A percentile compares a stretch with the other conserved stretches of the same genome.
These are phyloP conservation scores for Thyridium curvatum DNA, from an alignment of 2,329 filamentous ascomycete species.

Conservation along the genomic window DNA sequence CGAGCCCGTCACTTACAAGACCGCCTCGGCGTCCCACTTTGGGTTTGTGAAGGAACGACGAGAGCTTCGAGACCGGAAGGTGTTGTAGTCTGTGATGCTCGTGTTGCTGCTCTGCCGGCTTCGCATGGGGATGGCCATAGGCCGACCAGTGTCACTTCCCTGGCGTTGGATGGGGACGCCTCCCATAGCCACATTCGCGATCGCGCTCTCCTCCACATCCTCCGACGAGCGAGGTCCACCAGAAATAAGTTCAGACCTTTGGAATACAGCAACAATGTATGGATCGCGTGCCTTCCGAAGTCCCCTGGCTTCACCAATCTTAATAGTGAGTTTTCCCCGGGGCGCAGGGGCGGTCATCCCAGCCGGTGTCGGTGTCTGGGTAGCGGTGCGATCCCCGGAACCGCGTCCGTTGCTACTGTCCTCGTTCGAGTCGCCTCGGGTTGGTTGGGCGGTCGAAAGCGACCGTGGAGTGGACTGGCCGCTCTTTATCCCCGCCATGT, in stretches of 20 bases:
- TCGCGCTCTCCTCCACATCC: constrained; percentile 51
- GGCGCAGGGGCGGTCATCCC: constrained; percentile 62
- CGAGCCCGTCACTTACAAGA: constrained; percentile 65
- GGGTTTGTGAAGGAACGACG: constrained; percentile 67
- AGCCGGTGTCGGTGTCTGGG: constrained; percentile 43
- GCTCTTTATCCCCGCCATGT: constrained; percentile 76
- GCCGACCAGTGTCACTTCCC: constrained; percentile 72
- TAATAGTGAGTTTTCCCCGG: constrained; percentile 85
- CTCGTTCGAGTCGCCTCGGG: constrained; percentile 38
- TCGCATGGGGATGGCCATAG: constrained; percentile 94
- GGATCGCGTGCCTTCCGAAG: constrained; percentile 79
- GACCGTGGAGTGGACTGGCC: constrained; percentile 86
- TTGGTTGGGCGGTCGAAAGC: constrained; percentile 58
- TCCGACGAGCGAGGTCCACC: constrained; percentile 64
- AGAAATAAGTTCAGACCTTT: constrained; percentile 93
- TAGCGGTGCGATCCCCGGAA: constrained; percentile 35
- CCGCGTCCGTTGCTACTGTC: constrained; percentile 13
- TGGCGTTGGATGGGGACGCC: constrained; percentile 54
- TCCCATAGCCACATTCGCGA: constrained; percentile 32
- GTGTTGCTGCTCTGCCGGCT: constrained; percentile 96
- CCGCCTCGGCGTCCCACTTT: constrained; percentile 90
- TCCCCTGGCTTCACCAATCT: constrained; percentile 79
- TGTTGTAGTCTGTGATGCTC: constrained; percentile 63
- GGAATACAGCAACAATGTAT: constrained; percentile 94
- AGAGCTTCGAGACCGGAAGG: constrained; percentile 52